phyloP scores from a whole-genome alignment of 2,329 filamentous ascomycete genomes.

The Blumeria hordei region DNA sequence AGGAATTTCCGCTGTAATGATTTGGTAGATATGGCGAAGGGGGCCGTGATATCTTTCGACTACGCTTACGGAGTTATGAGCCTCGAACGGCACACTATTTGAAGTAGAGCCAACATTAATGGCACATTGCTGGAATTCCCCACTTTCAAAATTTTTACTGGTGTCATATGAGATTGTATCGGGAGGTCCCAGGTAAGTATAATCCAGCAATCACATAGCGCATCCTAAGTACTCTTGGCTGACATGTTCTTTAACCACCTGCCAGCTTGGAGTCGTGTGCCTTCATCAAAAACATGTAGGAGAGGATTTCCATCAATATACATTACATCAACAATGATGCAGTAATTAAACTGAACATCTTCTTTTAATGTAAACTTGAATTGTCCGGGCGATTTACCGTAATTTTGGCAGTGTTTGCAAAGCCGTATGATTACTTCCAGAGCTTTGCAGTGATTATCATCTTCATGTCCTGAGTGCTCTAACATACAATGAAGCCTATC shows the following conservation, averaged over 20 bases:
- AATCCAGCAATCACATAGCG: conserved; percentile 1
- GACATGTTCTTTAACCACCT: conserved; percentile 1
- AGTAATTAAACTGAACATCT: neutral
- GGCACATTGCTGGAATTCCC: no score
- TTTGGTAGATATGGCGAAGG: no score
- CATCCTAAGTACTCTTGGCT: conserved; percentile 1
- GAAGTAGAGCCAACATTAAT: no score
- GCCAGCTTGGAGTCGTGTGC: neutral
- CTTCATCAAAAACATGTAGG: neutral
- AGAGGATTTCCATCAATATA: neutral
- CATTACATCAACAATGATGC: neutral
- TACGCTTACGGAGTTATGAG: no score
- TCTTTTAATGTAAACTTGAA: neutral
- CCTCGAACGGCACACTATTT: no score
- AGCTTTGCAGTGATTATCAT: neutral
- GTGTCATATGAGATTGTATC: neutral
- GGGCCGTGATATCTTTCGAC: no score
- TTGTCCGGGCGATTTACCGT: neutral
- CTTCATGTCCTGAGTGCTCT: neutral
- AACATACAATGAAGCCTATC: neutral
- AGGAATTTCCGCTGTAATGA: no score
- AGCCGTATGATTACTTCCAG: neutral
- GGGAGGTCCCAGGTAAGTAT: conserved; percentile 2
- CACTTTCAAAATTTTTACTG: no score
- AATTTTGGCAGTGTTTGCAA: neutral